Conservation (phyloP, 192 early-diverging fungal genomes). For the Gryganskiella cystojenkinii region DNA sequence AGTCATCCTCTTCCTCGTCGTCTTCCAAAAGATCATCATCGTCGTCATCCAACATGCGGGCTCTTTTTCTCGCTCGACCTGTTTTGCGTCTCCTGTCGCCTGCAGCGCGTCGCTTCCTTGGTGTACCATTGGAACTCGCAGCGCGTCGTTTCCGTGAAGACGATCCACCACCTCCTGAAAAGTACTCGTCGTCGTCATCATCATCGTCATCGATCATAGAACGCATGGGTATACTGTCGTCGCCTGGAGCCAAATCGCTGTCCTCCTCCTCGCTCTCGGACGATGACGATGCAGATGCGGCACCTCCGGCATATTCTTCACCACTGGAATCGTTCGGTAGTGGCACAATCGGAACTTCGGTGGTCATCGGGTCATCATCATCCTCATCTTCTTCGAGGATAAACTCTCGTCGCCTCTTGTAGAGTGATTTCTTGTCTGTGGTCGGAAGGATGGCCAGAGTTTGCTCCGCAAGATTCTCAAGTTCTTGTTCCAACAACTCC, state of each 20-base stretch:
- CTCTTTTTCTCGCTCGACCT: conserved; percentile 20
- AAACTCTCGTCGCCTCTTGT: conserved; percentile 35
- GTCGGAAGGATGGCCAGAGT: conserved; percentile 34
- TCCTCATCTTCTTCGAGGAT: conserved; percentile 52
- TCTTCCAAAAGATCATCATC: conserved; percentile 33
- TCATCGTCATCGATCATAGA: conserved; percentile 56
- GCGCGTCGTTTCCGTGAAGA: conserved; percentile 25
- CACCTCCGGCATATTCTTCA: conserved; percentile 64
- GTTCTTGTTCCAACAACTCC: conserved; percentile 60
- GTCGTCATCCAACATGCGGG: conserved; percentile 40
- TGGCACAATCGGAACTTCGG: conserved; percentile 57
- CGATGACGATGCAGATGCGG: conserved; percentile 39
- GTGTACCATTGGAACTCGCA: conserved; percentile 30
- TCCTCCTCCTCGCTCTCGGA: conserved; percentile 67
- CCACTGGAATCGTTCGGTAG: conserved; percentile 71
- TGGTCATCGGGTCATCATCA: conserved; percentile 53
- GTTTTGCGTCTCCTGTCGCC: conserved; percentile 15
- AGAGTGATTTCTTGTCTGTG: conserved; percentile 44
- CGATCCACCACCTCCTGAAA: conserved; percentile 27
- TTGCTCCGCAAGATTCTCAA: conserved; percentile 56
- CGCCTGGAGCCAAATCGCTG: conserved; percentile 33
- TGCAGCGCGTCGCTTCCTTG: conserved; percentile 27
- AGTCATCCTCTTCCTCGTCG: conserved; percentile 59
- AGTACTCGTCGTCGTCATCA: conserved; percentile 57
- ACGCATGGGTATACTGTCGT: conserved; percentile 9